These are phyloP conservation scores for Globisporangium spinosum DNA, from an alignment of 352 stramenopile species.

Conservation along the genomic window DNA sequence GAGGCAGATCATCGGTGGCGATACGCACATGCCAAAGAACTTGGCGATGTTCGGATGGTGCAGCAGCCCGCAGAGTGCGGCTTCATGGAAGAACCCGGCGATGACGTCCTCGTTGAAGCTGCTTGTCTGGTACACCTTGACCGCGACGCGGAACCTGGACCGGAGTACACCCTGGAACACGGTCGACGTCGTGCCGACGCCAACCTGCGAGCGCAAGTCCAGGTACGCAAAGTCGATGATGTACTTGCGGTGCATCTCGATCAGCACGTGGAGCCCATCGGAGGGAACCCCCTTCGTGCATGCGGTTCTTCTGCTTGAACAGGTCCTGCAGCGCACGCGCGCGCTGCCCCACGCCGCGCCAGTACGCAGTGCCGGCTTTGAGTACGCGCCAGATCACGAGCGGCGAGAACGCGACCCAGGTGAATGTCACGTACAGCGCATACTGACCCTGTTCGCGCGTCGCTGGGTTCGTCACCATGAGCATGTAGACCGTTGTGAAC, in stretches of 20 bases:
- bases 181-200: not conserved
- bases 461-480: constrained; percentile 23
- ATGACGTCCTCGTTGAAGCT: not conserved
- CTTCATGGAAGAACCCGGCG: constrained; percentile 18
- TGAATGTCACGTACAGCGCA: constrained; percentile 18
- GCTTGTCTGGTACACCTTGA: not conserved
- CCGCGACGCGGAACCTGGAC: not conserved
- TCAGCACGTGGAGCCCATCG: constrained; percentile 40
- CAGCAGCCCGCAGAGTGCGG: constrained; percentile 42
- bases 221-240: constrained; percentile 41
- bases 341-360: not conserved
- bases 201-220: not conserved
- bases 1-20: not conserved
- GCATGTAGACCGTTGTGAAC: constrained; percentile 9
- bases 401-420: constrained; percentile 26
- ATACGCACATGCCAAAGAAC: constrained; percentile 19
- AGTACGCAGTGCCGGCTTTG: not conserved
- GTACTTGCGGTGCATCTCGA: constrained; percentile 21
- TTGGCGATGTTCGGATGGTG: constrained; percentile 58
- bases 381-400: constrained; percentile 17
- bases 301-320: constrained; percentile 26
- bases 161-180: not conserved
- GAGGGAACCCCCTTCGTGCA: constrained; percentile 34
- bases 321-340: constrained; percentile 26
- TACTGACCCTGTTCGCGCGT: constrained; percentile 13